Percentiles rank a stretch among this genome's conserved stretches.
Conservation (phyloP, 495 filamentous ascomycete genomes). For the Penicillium atrosanguineum region DNA sequence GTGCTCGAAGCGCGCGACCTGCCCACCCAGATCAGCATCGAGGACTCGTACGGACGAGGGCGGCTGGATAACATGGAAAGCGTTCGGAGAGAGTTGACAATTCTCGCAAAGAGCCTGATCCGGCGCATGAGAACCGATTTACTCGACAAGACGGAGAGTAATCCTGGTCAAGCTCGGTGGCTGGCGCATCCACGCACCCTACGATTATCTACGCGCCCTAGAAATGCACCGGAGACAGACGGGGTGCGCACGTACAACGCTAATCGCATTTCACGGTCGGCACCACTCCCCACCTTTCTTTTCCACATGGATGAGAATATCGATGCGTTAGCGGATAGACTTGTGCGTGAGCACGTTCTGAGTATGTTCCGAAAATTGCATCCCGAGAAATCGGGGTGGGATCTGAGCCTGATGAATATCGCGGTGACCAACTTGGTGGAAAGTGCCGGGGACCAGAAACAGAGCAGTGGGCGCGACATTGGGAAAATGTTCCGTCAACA, state of each 20-base stretch:
- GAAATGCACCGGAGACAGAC: conserved; percentile 54
- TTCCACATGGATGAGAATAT: conserved; percentile 58
- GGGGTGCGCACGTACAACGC: conserved; percentile 46
- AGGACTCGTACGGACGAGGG: conserved; percentile 76
- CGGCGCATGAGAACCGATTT: conserved; percentile 78
- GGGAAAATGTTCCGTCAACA: conserved; percentile 67
- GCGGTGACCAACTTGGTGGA: conserved; percentile 83
- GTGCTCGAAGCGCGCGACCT: conserved; percentile 69
- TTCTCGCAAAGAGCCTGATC: conserved; percentile 67
- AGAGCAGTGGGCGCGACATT: conserved; percentile 57
- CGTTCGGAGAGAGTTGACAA: conserved; percentile 60
- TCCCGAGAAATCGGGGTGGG: conserved; percentile 67
- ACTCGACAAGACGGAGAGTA: conserved; percentile 47
- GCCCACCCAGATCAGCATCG: conserved; percentile 89
- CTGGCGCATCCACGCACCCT: conserved; percentile 67
- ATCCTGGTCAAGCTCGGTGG: conserved; percentile 48
- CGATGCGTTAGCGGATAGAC: conserved; percentile 58
- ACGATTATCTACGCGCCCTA: conserved; percentile 71
- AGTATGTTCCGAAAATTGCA: conserved; percentile 73
- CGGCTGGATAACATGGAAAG: conserved; percentile 60
- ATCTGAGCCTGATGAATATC: conserved; percentile 79
- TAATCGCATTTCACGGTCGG: conserved; percentile 67
- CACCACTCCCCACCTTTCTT: conserved; percentile 64
- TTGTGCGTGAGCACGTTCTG: conserved; percentile 66
- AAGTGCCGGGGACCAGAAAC: conserved; percentile 50